Evolutionary conservation across 208 protist genomes (phyloP).

Genomic region (Crithidia expoeki): DNA sequence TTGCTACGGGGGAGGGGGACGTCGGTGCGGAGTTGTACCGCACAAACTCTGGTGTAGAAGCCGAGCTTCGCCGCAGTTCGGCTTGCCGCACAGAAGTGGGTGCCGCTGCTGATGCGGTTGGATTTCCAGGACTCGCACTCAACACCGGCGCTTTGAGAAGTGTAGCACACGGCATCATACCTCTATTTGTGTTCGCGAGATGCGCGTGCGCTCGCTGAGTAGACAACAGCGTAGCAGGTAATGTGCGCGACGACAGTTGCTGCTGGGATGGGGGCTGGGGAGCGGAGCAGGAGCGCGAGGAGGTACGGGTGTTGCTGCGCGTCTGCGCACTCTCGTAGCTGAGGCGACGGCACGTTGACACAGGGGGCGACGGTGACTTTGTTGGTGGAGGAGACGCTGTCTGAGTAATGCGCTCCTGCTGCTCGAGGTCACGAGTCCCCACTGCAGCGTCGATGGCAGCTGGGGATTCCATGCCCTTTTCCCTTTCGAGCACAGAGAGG

Average conservation of each 20-base stretch:
- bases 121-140: not conserved
- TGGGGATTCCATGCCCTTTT: too few species aligned
- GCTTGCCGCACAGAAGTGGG: not conserved
- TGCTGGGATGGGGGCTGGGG: not conserved
- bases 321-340: slow-evolving; percentile 33
- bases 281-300: slow-evolving; percentile 3
- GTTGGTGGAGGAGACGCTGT: not conserved
- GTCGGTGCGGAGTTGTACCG: not conserved
- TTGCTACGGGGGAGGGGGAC: not conserved
- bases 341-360: slow-evolving; percentile 30
- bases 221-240: not conserved
- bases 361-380: slow-evolving; percentile 30
- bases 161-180: not conserved
- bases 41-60: slow-evolving; percentile 2
- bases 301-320: slow-evolving; percentile 15
- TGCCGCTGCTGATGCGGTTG: not conserved
- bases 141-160: not conserved
- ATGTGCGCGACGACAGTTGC: not conserved
- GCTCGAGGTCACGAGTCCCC: not conserved
- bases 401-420: not conserved
- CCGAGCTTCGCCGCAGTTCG: not conserved
- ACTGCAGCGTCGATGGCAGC: not conserved
- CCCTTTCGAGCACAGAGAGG: too few species aligned
- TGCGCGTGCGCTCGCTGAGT: not conserved
- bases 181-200: not conserved